phyloP scores from a whole-genome alignment of 331 rosid species.

The Quercus tomentella region DNA sequence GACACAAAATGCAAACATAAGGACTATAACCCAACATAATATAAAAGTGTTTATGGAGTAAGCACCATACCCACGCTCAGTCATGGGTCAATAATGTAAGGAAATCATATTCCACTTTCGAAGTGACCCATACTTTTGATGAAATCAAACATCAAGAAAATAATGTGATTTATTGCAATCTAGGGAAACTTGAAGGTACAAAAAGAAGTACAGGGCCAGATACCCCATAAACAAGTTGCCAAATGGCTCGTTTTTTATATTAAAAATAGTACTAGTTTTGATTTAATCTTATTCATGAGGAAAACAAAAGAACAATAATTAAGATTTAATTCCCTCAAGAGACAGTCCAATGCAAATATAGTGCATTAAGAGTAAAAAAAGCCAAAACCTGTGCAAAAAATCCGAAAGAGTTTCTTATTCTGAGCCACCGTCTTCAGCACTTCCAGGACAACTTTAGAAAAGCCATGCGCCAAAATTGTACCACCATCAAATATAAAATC shows the following conservation, averaged over 20 bases:
- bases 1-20: not conserved
- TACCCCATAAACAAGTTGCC: not conserved
- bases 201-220: not conserved
- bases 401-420: constrained; percentile 73
- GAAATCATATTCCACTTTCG: not conserved
- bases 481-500: constrained; percentile 91
- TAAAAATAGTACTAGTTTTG: not conserved
- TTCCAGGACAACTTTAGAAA: constrained; percentile 85
- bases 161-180: not conserved
- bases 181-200: not conserved
- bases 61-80: not conserved
- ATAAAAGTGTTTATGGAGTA: not conserved
- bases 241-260: not conserved
- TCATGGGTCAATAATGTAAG: not conserved
- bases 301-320: too few species aligned
- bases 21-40: not conserved
- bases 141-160: not conserved
- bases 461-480: constrained; percentile 92
- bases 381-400: constrained; percentile 81
- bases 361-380: not conserved
- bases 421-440: constrained; percentile 76
- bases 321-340: not conserved
- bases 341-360: not conserved
- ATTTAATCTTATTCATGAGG: not conserved
- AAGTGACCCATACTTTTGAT: not conserved